These are phyloP conservation scores for Suhomyces sp. DNA, from an alignment of 805 yeast genomes.

Conservation along the genomic window DNA sequence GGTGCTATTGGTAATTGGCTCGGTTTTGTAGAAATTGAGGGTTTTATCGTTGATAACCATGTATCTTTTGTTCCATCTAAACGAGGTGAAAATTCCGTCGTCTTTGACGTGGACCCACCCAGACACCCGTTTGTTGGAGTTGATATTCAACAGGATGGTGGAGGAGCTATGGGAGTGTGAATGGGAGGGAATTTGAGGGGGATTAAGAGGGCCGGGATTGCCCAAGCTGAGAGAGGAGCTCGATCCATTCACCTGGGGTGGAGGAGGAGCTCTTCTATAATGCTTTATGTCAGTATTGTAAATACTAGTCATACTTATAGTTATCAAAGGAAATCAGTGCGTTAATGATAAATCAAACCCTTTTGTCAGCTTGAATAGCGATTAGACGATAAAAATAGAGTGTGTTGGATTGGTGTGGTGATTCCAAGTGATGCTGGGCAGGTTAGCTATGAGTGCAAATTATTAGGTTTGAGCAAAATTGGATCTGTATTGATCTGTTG, in stretches of 20 bases:
- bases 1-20: constrained; percentile 42
- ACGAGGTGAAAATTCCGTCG: constrained; percentile 77
- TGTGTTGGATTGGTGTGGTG: no score
- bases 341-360: no score
- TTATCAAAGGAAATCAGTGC: no score
- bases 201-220: neutral
- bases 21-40: constrained; percentile 71
- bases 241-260: constrained; percentile 22
- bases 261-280: constrained; percentile 45
- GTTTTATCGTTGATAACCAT: constrained; percentile 74
- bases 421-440: no score
- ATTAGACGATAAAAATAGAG: neutral
- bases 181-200: constrained; percentile 2
- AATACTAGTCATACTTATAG: constrained; percentile 32
- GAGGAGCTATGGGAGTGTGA: neutral
- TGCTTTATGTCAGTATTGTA: constrained; percentile 40
- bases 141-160: constrained; percentile 15
- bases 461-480: neutral
- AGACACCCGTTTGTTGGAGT: constrained; percentile 37
- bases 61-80: constrained; percentile 89
- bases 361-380: neutral
- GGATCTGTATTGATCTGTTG: neutral
- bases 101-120: constrained; percentile 95
- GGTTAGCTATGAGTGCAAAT: no score
- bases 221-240: neutral